Percentiles rank a stretch among this genome's conserved stretches.
Evolutionary conservation across 371 early-diverging fungal species (phyloP).

Genomic region (Haplosporangium sp.): DNA sequence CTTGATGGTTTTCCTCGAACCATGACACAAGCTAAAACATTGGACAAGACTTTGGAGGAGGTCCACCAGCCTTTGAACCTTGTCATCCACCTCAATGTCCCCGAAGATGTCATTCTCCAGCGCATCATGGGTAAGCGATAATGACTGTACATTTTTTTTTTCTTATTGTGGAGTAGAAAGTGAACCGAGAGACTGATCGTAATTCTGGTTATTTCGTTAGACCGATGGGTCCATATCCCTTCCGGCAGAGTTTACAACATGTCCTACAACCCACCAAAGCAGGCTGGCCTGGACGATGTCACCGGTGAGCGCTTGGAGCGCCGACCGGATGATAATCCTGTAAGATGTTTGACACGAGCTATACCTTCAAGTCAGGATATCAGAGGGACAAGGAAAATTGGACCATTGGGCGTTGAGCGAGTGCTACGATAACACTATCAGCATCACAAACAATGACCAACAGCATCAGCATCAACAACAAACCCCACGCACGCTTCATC

Average conservation of each 20-base stretch:
- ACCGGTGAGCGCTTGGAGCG: constrained; percentile 92
- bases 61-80: constrained; percentile 77
- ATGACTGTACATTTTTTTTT: neutral
- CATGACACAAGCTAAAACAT: constrained; percentile 82
- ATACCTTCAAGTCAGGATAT: too few relatives aligned
- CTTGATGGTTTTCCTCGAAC: constrained; percentile 98
- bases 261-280: constrained; percentile 93
- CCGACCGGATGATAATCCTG: constrained; percentile 92
- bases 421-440: too few relatives aligned
- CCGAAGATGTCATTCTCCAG: constrained; percentile 89
- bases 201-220: constrained; percentile 46
- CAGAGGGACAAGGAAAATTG: too few relatives aligned
- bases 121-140: constrained; percentile 81
- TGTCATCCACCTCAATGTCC: constrained; percentile 92
- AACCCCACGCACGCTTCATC: too few relatives aligned
- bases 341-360: constrained; percentile 33
- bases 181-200: too few relatives aligned
- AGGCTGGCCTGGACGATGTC: constrained; percentile 87
- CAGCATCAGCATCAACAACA: too few relatives aligned
- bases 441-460: too few relatives aligned
- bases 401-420: too few relatives aligned
- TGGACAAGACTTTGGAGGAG: constrained; percentile 74
- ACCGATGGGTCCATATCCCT: constrained; percentile 94
- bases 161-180: too few relatives aligned
- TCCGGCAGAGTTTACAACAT: constrained; percentile 95